Conservation (phyloP, 148 eudicot species). For the Fallopia convolvulus region DNA sequence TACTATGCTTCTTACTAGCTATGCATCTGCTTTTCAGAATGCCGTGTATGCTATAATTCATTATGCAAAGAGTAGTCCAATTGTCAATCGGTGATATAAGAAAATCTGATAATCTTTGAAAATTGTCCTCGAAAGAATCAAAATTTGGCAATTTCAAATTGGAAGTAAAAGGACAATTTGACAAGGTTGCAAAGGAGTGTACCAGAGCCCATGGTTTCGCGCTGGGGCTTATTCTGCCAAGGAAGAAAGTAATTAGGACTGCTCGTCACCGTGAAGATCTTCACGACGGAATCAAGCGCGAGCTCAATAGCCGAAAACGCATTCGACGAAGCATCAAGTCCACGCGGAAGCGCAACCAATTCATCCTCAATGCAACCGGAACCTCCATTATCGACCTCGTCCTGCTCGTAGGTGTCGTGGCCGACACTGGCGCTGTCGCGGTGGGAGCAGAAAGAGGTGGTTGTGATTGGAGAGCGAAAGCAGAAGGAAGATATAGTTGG, state of each 20-base stretch:
- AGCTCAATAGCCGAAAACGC: conserved; percentile 64
- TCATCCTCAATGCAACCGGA: neutral
- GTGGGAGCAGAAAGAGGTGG: neutral
- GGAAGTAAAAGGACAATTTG: neutral
- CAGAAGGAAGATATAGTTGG: neutral
- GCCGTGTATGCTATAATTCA: neutral
- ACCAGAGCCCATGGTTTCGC: conserved; percentile 92
- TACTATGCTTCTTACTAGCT: neutral
- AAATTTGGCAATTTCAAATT: neutral
- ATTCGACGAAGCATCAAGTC: neutral
- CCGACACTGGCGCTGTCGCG: neutral
- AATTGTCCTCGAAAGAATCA: neutral
- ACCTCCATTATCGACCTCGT: neutral
- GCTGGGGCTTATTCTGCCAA: conserved; percentile 94
- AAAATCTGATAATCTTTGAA: neutral
- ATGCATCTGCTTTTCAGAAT: neutral
- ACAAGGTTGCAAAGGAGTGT: neutral
- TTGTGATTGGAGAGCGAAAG: neutral
- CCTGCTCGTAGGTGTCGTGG: neutral
- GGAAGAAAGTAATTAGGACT: conserved; percentile 82
- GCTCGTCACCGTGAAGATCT: conserved; percentile 82
- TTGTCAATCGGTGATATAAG: neutral
- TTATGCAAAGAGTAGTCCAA: neutral
- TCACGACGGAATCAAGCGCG: conserved; percentile 86
- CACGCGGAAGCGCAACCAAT: neutral